phyloP scores from a whole-genome alignment of 805 yeast genomes.

The Schizosaccharomyces lindneri region DNA sequence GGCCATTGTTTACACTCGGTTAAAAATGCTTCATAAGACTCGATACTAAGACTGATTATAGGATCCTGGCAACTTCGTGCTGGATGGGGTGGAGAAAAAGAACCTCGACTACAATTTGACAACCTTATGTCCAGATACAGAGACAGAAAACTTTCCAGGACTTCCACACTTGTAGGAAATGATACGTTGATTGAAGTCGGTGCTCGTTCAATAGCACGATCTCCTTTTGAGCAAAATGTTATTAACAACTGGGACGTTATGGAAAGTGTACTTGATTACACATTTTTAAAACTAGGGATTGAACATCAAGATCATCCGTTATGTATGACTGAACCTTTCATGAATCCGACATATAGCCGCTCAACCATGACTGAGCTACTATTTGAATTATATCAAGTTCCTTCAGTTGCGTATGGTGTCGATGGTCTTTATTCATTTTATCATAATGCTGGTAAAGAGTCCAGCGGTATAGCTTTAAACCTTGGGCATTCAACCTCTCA shows the following conservation, averaged over 20 bases:
- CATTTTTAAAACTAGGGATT: slow-evolving; percentile 47
- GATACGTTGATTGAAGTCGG: slow-evolving; percentile 53
- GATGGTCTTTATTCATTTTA: slow-evolving; percentile 61
- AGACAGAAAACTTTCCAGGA: slow-evolving; percentile 37
- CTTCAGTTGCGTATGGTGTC: slow-evolving; percentile 55
- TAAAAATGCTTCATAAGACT: background rate
- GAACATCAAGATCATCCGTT: slow-evolving; percentile 50
- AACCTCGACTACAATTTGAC: slow-evolving; percentile 40
- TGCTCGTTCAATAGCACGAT: slow-evolving; percentile 38
- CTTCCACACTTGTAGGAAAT: slow-evolving; percentile 53
- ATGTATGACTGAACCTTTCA: slow-evolving; percentile 41
- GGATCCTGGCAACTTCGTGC: slow-evolving; percentile 14
- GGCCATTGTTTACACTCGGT: background rate
- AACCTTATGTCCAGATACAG: slow-evolving; percentile 46
- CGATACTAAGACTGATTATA: slow-evolving; percentile 16
- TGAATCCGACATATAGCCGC: background rate
- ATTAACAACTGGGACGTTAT: slow-evolving; percentile 81
- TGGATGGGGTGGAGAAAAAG: slow-evolving; percentile 13
- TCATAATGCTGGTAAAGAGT: slow-evolving; percentile 20
- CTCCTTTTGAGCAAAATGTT: slow-evolving; percentile 71
- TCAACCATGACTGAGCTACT: slow-evolving; percentile 43
- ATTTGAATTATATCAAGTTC: slow-evolving; percentile 60
- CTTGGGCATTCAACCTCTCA: slow-evolving; percentile 66
- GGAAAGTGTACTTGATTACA: slow-evolving; percentile 62
- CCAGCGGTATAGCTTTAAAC: slow-evolving; percentile 51